Base-by-base conservation (phyloP, 345 rosid species). In the Linum trigynum region DNA sequence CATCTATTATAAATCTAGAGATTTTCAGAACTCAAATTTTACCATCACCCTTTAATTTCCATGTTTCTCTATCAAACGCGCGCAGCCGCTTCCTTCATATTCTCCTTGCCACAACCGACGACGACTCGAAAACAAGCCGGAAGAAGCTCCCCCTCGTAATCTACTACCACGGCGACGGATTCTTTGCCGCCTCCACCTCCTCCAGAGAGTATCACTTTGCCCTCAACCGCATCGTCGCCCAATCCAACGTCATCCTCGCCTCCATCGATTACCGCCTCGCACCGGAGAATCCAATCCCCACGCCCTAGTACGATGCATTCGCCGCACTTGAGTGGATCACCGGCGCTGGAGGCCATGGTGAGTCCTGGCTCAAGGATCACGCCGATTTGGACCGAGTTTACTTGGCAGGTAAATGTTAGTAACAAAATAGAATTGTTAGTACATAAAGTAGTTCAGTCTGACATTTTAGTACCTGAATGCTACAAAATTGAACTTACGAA, bases 241-340 rank as follows among this genome's bases (percentile, higher is more conserved):
- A 57, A 5, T 32, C 61, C 38, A 57, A 17, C 16, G 61, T 57
- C 32, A 9, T 57, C 23, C 61, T 57, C 38, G 37, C 23, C 61
- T 57, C 61, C 14, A 37, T 57, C 38, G 9, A 57, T 12, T 57
- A 57, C 35, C 36, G 61, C 38, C 38, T 57, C 38, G 61, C 61
- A 35, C 59, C 61, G 1, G 61, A 57, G 61, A 32, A 57, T 57
- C 61, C 61, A 9, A 32, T 57, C 23, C 61, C 61, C 11, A 3
- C 61, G 16, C 38, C 61, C 23, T 57, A 57, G 7, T 35, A 23
- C 38, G 61, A 57, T 38, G 36, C 61, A 37, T 57, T 32, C 38
- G 61, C 61, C 61, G 61, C 61, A 10, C 61, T 57, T 35, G 7
- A 17, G 61, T 57, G 61, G 61, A 37, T 57, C 38, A 37, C 59